Conservation (phyloP, 345 rosid species). For the Jatropha curcas region DNA sequence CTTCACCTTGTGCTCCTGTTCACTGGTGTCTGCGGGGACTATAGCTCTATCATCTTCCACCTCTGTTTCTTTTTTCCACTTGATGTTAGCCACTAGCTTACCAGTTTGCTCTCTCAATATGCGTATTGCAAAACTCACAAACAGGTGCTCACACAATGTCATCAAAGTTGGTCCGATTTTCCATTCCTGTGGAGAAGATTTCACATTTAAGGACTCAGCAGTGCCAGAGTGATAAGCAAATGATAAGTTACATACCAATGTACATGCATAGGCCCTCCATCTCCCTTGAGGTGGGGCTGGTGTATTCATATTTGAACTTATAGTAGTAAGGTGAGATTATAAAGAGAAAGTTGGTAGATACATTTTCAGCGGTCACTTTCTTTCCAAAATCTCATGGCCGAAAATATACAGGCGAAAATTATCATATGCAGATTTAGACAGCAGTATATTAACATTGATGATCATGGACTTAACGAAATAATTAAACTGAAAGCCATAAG, state of each 20-base stretch:
- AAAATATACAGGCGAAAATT: no score
- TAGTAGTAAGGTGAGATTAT: neutral
- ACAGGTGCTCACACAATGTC: conserved; percentile 85
- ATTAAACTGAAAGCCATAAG: neutral
- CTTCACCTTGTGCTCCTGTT: conserved; percentile 38
- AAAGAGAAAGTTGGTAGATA: no score
- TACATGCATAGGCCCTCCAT: neutral
- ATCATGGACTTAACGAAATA: neutral
- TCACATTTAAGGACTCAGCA: neutral
- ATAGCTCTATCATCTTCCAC: conserved; percentile 31
- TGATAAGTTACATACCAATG: neutral
- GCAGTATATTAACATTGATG: neutral
- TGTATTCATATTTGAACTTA: neutral
- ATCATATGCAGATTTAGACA: no score
- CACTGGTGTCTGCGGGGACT: conserved; percentile 29
- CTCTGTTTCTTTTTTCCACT: conserved; percentile 35
- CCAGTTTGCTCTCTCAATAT: conserved; percentile 58
- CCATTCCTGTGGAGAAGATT: conserved; percentile 65
- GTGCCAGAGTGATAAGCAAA: neutral
- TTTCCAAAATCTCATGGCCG: neutral
- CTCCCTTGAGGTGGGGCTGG: neutral
- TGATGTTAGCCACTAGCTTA: conserved; percentile 40
- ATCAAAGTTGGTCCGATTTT: conserved; percentile 71
- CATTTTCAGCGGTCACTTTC: neutral
- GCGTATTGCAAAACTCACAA: conserved; percentile 87